Evolutionary conservation across 208 protist species (phyloP).

Genomic region (Novymonas esmeraldas): DNA sequence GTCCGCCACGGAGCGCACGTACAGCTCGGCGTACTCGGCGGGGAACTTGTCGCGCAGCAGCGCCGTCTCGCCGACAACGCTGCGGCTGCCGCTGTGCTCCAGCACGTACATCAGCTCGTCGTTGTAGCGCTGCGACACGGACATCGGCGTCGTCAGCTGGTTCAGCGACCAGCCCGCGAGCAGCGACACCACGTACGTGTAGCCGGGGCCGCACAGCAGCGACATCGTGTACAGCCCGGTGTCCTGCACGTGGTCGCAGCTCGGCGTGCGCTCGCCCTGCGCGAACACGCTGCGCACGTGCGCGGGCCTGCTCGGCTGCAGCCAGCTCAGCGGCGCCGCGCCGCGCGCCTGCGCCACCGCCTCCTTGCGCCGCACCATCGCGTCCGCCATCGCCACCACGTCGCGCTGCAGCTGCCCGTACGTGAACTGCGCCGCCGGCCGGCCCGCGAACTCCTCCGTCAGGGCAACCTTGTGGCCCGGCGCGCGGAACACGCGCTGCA

Average conservation of each 20-base stretch:
- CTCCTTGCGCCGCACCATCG: conserved; percentile 59
- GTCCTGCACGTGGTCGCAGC: conserved; percentile 73
- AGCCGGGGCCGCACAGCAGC: conserved; percentile 62
- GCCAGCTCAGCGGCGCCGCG: conserved; percentile 55
- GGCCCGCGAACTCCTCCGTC: conserved; percentile 65
- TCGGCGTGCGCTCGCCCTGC: conserved; percentile 53
- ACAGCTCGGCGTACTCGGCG: conserved; percentile 40
- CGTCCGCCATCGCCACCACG: conserved; percentile 67
- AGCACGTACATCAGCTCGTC: conserved; percentile 84
- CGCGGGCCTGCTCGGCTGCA: conserved; percentile 54
- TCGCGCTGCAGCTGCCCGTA: conserved; percentile 85
- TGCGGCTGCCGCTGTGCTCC: conserved; percentile 69
- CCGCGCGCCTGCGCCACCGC: conserved; percentile 37
- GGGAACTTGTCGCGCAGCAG: conserved; percentile 70
- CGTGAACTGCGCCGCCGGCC: conserved; percentile 46
- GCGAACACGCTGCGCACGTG: conserved; percentile 73
- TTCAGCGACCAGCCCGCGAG: conserved; percentile 78
- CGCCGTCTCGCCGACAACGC: conserved; percentile 56
- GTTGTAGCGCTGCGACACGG: conserved; percentile 66
- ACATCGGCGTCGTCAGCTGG: conserved; percentile 78
- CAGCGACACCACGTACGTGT: conserved; percentile 79
- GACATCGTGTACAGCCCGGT: conserved; percentile 66
- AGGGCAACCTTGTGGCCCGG: conserved; percentile 63
- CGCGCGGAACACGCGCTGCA: conserved; percentile 71
- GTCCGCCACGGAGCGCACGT: conserved; percentile 33